Base-by-base conservation (phyloP, 257 asterid genomes). In the Solanum microdontum region DNA sequence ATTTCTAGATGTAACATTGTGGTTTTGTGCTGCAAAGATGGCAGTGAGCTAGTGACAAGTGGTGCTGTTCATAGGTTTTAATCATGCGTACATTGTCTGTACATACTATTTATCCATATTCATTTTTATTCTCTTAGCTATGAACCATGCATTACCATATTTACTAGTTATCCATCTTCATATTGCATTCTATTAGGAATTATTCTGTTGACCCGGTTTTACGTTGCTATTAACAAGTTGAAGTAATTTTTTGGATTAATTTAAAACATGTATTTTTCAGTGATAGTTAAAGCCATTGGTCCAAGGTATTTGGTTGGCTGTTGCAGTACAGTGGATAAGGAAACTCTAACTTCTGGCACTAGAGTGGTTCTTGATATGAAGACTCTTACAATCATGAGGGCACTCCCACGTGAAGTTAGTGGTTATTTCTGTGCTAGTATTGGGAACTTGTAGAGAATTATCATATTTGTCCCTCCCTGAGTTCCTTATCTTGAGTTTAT, bases 361-460 rank as follows among this genome's bases (percentile, higher is more conserved):
- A 94, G 98, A 89, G 98, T 97, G 73, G 98, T 95, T 77, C 98
- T 97, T 74, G 98, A 95, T 89, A 97, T 95, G 99, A 94, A 98
- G 43, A 97, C 98, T 10, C 98, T 95, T 77, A 97, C 99, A 6
- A 93, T 97, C 79, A 97, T 97, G 99, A 94, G 99, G 88, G 98
- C 99, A 48, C 98, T 97, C 75, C 98, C 98, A 21, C 98, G 96
- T 88, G 99, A 97, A 94, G 99, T 96, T 89, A 88, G 90, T 80
- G 9, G 37, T 43, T 45, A 40, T 79, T 43, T 79, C 36, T 15
- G 84, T 28, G 84, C 66, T 80, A 80, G 39, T 43, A 28, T 80
- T 80, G 64, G 39, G 66, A 45, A 43, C 34, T 26, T 80, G 33
- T 43, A 80, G 66, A 26, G 26, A 26, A 80, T 45, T 80, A 80